Evolutionary conservation across 2,329 filamentous ascomycete genomes (phyloP).

Genomic region (Fusarium sarcochroum): DNA sequence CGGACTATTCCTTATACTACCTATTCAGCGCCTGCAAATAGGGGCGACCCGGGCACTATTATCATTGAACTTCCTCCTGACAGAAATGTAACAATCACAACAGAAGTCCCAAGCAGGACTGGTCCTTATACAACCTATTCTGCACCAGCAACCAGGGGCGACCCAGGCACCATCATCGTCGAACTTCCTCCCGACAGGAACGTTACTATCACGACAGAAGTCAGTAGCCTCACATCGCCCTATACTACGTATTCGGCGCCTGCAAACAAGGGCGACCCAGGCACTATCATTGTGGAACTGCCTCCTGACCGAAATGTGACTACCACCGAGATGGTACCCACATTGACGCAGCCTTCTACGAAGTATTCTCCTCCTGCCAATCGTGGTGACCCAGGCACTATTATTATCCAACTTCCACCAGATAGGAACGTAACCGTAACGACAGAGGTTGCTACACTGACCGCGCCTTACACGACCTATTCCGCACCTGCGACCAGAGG

Average conservation of each 20-base stretch:
- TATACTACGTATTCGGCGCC: slow-evolving; percentile 17
- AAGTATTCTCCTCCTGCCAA: slow-evolving; percentile 17
- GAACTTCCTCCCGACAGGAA: slow-evolving; percentile 24
- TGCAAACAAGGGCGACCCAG: slow-evolving; percentile 16
- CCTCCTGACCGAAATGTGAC: slow-evolving; percentile 25
- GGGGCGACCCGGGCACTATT: slow-evolving; percentile 21
- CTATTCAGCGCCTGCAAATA: neutral
- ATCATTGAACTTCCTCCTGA: slow-evolving; percentile 15
- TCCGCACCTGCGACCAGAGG: slow-evolving; percentile 16
- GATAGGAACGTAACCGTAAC: slow-evolving; percentile 25
- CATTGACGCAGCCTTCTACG: slow-evolving; percentile 12
- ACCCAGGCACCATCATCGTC: slow-evolving; percentile 26
- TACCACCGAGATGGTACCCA: slow-evolving; percentile 6
- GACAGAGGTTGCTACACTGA: slow-evolving; percentile 8
- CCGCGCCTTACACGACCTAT: slow-evolving; percentile 15
- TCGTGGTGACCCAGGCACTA: slow-evolving; percentile 21
- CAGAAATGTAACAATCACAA: slow-evolving; percentile 25
- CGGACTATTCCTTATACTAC: slow-evolving; percentile 10
- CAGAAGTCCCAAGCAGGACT: slow-evolving; percentile 2
- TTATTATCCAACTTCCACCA: slow-evolving; percentile 21
- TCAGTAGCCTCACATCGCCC: slow-evolving; percentile 18
- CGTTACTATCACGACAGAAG: slow-evolving; percentile 24
- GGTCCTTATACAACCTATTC: slow-evolving; percentile 21
- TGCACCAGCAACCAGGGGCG: slow-evolving; percentile 11
- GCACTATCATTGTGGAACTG: slow-evolving; percentile 26